A percentile compares a stretch with the other conserved stretches of the same genome.
Conservation (phyloP, 768 basidiomycete genomes). For the Suillus subalutaceus region DNA sequence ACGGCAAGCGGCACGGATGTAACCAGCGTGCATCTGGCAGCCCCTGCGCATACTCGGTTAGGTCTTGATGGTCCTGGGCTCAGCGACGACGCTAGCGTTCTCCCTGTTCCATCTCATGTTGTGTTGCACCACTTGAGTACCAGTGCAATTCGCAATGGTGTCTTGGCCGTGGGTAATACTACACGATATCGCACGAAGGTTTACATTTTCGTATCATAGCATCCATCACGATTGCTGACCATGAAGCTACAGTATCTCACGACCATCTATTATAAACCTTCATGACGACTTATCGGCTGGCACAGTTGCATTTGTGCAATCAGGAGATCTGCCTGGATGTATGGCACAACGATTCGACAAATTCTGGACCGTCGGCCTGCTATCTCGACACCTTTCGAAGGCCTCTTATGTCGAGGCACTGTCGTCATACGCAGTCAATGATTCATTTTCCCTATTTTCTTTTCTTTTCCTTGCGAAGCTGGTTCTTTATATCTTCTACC, state of each 20-base stretch:
- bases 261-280: constrained; percentile 82
- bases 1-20: constrained; percentile 43
- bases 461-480: neutral
- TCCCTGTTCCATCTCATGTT: constrained; percentile 92
- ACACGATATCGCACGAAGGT: constrained; percentile 93
- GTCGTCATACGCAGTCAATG: neutral
- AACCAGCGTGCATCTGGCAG: constrained; percentile 30
- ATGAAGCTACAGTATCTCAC: constrained; percentile 68
- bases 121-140: constrained; percentile 95
- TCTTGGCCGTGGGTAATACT: constrained; percentile 90
- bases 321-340: neutral
- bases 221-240: constrained; percentile 19
- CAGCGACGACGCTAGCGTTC: constrained; percentile 86
- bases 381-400: neutral
- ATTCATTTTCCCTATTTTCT: neutral
- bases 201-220: constrained; percentile 14
- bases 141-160: constrained; percentile 92
- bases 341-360: neutral
- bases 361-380: neutral
- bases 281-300: constrained; percentile 19
- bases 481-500: neutral
- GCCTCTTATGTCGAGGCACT: neutral
- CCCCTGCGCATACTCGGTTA: constrained; percentile 31
- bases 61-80: constrained; percentile 45
- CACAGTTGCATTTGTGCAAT: neutral